A percentile compares a stretch with the other conserved stretches of the same genome.
Conservation (phyloP, 208 protist genomes). For the Trypanosoma lewisi region DNA sequence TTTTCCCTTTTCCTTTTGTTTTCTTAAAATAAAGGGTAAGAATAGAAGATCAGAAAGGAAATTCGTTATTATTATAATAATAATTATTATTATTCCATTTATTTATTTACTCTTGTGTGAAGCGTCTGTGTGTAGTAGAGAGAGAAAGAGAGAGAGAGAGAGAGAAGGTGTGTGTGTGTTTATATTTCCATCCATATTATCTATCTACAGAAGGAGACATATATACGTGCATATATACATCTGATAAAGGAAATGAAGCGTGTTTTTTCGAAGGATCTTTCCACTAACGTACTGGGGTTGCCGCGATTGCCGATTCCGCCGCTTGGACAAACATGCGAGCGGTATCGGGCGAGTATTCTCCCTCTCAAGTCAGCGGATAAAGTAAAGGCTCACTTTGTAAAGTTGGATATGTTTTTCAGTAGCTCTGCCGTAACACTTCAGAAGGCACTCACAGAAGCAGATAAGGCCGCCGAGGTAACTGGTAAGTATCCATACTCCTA, state of each 20-base stretch:
- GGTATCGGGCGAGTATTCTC: constrained; percentile 55
- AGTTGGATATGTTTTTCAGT: constrained; percentile 67
- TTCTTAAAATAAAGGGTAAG: neutral
- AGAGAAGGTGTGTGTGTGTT: too few species aligned
- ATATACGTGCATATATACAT: neutral
- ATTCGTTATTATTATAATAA: too few species aligned
- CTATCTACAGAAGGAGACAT: too few species aligned
- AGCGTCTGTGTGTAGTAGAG: too few species aligned
- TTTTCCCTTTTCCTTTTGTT: neutral
- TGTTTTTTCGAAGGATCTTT: constrained; percentile 46
- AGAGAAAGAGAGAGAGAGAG: too few species aligned
- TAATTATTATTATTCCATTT: too few species aligned
- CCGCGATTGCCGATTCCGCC: constrained; percentile 76
- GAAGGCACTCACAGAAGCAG: constrained; percentile 55
- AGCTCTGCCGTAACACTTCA: constrained; percentile 58
- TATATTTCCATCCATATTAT: too few species aligned
- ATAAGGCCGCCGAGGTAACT: constrained; percentile 39
- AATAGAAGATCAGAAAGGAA: neutral
- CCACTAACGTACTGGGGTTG: constrained; percentile 72
- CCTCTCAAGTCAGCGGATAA: constrained; percentile 60
- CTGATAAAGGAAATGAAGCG: constrained; percentile 52
- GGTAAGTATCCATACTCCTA: constrained; percentile 65
- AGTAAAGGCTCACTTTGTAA: constrained; percentile 49
- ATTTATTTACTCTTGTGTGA: too few species aligned
- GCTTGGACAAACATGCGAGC: constrained; percentile 48